phyloP scores from a whole-genome alignment of 306 rosid genomes.

The Dicorynia guianensis region DNA sequence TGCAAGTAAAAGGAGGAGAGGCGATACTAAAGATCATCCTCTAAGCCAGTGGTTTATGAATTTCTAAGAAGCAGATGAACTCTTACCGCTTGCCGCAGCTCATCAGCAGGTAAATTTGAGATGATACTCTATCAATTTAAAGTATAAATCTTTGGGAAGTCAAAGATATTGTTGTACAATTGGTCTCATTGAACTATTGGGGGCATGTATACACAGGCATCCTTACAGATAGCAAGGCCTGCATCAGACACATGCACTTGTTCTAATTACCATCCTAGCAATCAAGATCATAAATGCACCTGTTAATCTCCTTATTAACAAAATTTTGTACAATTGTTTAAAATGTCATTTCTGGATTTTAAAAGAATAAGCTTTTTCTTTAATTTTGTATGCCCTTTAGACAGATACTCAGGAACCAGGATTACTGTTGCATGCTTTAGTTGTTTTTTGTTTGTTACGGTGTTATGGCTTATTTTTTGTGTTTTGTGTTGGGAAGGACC shows the following conservation, averaged over 20 bases:
- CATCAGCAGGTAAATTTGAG: conserved; percentile 68
- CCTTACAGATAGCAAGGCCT: conserved; percentile 25
- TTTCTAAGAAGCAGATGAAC: conserved; percentile 89
- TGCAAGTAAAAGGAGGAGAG: conserved; percentile 67
- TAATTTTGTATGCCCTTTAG: conserved; percentile 10
- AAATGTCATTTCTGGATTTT: not conserved
- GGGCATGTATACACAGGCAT: conserved; percentile 17
- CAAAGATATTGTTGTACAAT: conserved; percentile 22
- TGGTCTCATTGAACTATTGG: conserved; percentile 32
- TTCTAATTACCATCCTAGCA: conserved; percentile 31
- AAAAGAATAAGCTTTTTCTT: conserved; percentile 9
- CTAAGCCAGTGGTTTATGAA: conserved; percentile 73
- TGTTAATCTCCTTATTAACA: conserved; percentile 22
- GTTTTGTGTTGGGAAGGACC: not conserved
- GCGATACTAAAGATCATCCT: conserved; percentile 77
- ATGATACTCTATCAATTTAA: conserved; percentile 26
- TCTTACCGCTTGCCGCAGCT: conserved; percentile 85
- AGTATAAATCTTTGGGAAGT: conserved; percentile 32
- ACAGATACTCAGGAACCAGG: conserved; percentile 21
- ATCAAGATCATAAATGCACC: not conserved
- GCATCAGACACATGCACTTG: conserved; percentile 9
- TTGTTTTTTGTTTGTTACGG: not conserved
- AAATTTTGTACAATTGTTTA: conserved; percentile 10
- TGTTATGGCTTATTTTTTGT: conserved; percentile 27
- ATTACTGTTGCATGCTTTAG: conserved; percentile 21